Evolutionary conservation across 345 rosid species (phyloP), one percentile per base, ranked within the genome.

Genomic region (Eutrema japonicum): DNA sequence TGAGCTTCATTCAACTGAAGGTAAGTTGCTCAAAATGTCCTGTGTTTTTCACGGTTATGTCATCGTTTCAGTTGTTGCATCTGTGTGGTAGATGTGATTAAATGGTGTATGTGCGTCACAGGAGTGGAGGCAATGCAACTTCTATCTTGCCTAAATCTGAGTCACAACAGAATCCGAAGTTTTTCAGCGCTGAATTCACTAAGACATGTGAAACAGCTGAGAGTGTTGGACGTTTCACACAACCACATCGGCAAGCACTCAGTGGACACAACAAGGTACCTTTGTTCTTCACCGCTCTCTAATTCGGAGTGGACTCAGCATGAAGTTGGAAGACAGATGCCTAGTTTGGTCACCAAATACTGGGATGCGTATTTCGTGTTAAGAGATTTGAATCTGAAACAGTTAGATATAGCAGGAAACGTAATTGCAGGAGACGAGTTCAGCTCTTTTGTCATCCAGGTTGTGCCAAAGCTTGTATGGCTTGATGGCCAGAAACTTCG

Each of bases 171-270:
- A 71, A 77, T 95, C 14, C 48, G 84, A 16, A 89, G 78, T 78
- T 86, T 95, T 80, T 82, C 91, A 55, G 85, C 97, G 14, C 64
- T 95, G 71, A 92, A 80, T 63, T 86, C 99, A 57, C 70, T 92
- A 63, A 84, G 93, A 78, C 83, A 67, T 70, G 69, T 95, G 76
- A 85, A 81, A 73, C 84, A 82, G 33, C 68, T 95, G 74, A 85
- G 79, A 77, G 91, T 82, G 66, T 70, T 95, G 80, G 84, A 90
- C 80, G 79, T 95, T 71, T 92, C 99, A 63, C 48, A 87, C 78
- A 95, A 92, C 66, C 87, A 88, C 82, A 90, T 95, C n/a, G 99
- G 97, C 41, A 67, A 85, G 11, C 96, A 92, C 78, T 77, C 96
- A 13, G 76, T 92, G 10, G 96, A 95, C 88, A 87, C 96, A 35